A percentile compares a stretch with the other conserved stretches of the same genome.
Conservation (phyloP, 306 rosid genomes). For the Lotus japonicus region DNA sequence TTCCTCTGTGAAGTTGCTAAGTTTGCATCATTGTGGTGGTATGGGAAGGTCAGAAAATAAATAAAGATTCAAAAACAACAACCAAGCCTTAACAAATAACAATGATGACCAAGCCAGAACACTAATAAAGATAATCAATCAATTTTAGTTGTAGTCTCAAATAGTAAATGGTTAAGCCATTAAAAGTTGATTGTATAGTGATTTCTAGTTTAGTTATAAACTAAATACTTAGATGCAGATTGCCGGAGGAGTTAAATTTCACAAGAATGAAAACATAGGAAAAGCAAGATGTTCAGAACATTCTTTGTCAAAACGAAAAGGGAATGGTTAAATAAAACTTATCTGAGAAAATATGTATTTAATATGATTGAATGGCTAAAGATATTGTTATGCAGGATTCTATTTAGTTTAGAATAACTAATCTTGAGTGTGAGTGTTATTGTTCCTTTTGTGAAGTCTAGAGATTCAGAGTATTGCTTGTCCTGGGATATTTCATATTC, state of each 20-base stretch:
- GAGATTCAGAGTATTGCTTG: neutral
- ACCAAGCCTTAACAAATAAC: too few relatives aligned
- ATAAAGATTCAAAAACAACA: too few relatives aligned
- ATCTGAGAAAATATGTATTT: too few relatives aligned
- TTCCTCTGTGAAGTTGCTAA: conserved; percentile 4
- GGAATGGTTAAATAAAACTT: too few relatives aligned
- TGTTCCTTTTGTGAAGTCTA: neutral
- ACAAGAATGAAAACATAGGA: too few relatives aligned
- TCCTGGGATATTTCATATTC: neutral
- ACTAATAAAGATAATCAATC: conserved; percentile 3
- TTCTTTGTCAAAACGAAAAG: too few relatives aligned
- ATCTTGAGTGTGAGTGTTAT: neutral
- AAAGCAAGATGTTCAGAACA: too few relatives aligned
- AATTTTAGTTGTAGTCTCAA: neutral
- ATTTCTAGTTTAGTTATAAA: neutral
- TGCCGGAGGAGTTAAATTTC: too few relatives aligned
- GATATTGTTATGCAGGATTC: neutral
- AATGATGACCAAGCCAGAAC: neutral
- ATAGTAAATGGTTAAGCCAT: neutral
- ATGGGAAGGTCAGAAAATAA: too few relatives aligned
- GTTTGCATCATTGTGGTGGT: neutral
- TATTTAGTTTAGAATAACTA: neutral
- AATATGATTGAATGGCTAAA: neutral
- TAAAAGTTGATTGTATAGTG: neutral
- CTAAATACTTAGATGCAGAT: neutral